Evolutionary conservation across 2,329 filamentous ascomycete species (phyloP), one percentile per base, ranked within the genome.

Genomic region (Plenodomus tracheiphilus): DNA sequence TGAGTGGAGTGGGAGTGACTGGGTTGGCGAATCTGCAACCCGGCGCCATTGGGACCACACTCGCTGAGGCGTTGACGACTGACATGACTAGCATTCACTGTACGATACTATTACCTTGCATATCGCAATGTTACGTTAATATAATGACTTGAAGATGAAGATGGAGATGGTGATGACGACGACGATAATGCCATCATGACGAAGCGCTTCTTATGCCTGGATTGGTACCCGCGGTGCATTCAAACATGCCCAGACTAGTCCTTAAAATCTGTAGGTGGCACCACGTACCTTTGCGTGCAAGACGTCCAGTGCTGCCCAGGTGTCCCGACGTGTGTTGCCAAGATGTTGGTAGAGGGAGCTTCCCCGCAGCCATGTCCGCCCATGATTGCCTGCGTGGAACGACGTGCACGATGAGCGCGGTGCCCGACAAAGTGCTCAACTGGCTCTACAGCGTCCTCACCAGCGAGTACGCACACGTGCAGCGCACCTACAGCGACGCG

Each of bases 371-470:
- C n/a, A n/a, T n/a, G n/a, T n/a, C n/a, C n/a, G n/a, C n/a, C n/a
- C n/a, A n/a, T n/a, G n/a, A n/a, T n/a, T n/a, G n/a, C n/a, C n/a
- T n/a, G n/a, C n/a, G n/a, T n/a, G n/a, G n/a, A n/a, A n/a, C n/a
- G n/a, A n/a, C n/a, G n/a, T n/a, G n/a, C n/a, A n/a, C n/a, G n/a
- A 40, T 40, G 38, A 25, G 18, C 18, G 21, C 15, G 7, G 38
- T 40, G 21, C 38, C 38, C 45, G 91, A 96, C 74, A 89, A 91
- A 76, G 87, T 95, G 53, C 81, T 97, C 66, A 92, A 91, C 76
- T 97, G 93, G 93, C 85, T 97, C 5, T 96, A 96, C 76, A 94
- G 89, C 75, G 87, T 96, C 47, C 77, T 97, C 49, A 89, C 87
- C 36, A 71, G 66, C 49, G 91, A 96, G 82, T 97, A 99, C 71